Base-by-base conservation (phyloP, 2,329 filamentous ascomycete species). In the Pleoardoris graminearum region DNA sequence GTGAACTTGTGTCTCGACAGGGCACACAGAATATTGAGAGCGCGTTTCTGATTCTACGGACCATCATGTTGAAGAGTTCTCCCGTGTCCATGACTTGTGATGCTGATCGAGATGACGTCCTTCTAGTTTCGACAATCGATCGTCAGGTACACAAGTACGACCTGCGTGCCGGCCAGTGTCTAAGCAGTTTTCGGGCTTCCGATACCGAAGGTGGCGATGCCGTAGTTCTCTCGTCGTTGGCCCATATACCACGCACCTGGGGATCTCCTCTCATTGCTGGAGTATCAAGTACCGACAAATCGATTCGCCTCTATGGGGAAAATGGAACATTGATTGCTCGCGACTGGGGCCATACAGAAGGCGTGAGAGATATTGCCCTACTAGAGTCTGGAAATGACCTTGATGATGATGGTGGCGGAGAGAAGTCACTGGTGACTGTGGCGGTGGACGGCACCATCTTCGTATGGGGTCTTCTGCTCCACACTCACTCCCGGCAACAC, bases 231-330 rank as follows among this genome's bases (percentile, higher is more conserved):
- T 90, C 92, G 59, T 89, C 89, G 0, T 79, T 99, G 25, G 85
- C 85, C 1, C 84, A 83, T 42, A 76, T 80, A 69, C 64, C 85
- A 68, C 75, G 85, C 63, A 72, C 80, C 56, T 73, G 82, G 74
- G 79, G 80, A 8, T 70, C 85, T 77, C 83, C 86, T 23, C 82
- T 95, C 45, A 80, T 99, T 46, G 81, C 94, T 16, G 92, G 91
- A n/a, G 82, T 94, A 10, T 97, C 93, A 7, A 92, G 92, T 62
- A 96, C 90, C 0, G 94, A 99, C 73, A 99, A 97, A 70, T 97
- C 94, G 0, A 87, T 99, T 50, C 82, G 94, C 30, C 78, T 99
- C 14, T 99, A 99, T 65, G 90, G 96, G 61, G 86, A 88, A 55
- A 86, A 84, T 36, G 92, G 93, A 7, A 76, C 79, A 1, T 87